Evolutionary conservation across 2,329 filamentous ascomycete genomes (phyloP), one percentile per base, ranked within the genome.

Genomic region (Arthrobotrys sphaeroides): DNA sequence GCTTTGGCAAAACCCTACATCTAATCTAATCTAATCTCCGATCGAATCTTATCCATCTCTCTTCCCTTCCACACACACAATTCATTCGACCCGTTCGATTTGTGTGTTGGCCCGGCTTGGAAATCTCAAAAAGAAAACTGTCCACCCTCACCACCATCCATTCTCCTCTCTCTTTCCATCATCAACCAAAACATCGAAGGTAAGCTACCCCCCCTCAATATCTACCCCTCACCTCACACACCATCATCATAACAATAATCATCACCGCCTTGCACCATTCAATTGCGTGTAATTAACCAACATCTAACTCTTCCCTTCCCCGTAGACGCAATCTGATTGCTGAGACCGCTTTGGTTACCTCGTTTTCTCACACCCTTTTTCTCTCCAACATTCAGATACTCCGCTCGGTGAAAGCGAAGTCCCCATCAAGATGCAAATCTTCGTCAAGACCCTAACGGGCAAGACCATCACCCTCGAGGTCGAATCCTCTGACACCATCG

Each of bases 361-460:
- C 53, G 20, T 45, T 66, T 66, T 73, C 69, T 66, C 53, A 73
- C 69, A 45, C 49, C 53, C 26, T 64, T 43, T 55, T 49, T 36
- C 31, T 36, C 45, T 16, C 24, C 47, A 49, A 36, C 16, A 31
- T 62, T 28, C 61, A 74, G 70, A 74, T 62, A 74, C 55, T 68
- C 51, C 70, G 70, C 70, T 74, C 38, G 70, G 70, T 68, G 70
- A 74, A 55, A 65, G 70, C 70, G 70, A 43, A 74, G 45, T 67
- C 53, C 40, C 33, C 49, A 33, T 12, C 36, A 73, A 51, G 18
- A 92, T 91, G 90, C 87, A 94, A 81, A 93, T 93, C 79, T 94
- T 94, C 79, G 91, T 94, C 82, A 94, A 93, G 87, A 93, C 90
- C 0, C 84, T 94, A 1, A 94, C 91, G 0, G 89, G 89, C 33